Evolutionary conservation across 2,329 filamentous ascomycete species (phyloP), one percentile per base, ranked within the genome.

Genomic region (Ascochyta lentis): DNA sequence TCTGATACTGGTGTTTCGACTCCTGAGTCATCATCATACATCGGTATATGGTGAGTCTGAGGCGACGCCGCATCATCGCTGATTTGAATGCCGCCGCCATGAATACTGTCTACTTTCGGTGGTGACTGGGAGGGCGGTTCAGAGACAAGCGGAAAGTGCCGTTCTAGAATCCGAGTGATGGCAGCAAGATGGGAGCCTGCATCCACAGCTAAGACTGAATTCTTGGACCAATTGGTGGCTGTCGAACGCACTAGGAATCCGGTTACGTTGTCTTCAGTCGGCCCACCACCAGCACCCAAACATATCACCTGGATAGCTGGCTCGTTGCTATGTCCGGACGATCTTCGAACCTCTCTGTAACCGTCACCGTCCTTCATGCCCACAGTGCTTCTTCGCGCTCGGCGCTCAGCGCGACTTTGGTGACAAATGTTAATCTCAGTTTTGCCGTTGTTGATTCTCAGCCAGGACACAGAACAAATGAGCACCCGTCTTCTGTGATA

Each of bases 191-290:
- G 90, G 29, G 93, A 91, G 43, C 95, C 95, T 9, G 92, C 93
- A 79, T 99, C 95, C 48, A 99, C 89, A n/a, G 94, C 92, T 26
- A 98, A 81, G 37, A 97, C 76, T 0, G 92, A 97, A 40, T 90
- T 89, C 66, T 88, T 89, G 44, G 84, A 81, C 95, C 95, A 99
- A 59, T 87, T 85, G 48, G 89, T 85, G 27, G 88, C 85, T 9
- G 89, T 83, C 4, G 94, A 94, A 42, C 94, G 89, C 42, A 98
- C 91, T 19, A 99, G 85, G 54, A 98, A 87, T 3, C 92, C 91
- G 0, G 94, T 97, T 23, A 91, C 89, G 73, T 93, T 95, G 75
- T 92, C 88, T 81, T 99, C 95, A 68, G 86, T 84, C 29, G 95
- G 95, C 48, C 95, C 95, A 55, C 95, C 95, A 46, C 92, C 91